These are phyloP conservation scores for Trypanosoma brucei DNA, from an alignment of 208 protist species.

Conservation along the genomic window DNA sequence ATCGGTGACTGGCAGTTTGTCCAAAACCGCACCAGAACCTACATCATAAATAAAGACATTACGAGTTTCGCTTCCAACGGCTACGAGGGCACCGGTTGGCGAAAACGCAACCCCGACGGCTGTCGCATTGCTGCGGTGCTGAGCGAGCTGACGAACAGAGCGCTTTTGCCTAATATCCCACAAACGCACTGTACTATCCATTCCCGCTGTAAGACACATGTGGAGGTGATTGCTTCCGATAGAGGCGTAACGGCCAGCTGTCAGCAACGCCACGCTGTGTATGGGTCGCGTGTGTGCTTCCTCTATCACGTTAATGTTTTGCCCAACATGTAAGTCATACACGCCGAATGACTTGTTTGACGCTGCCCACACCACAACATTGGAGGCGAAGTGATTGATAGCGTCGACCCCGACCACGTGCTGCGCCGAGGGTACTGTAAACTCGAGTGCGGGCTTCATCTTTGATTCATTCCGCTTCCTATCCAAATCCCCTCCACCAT, in stretches of 20 bases:
- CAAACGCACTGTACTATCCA: constrained; percentile 61
- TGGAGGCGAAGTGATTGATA: constrained; percentile 78
- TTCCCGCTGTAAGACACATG: constrained; percentile 58
- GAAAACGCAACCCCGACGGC: constrained; percentile 57
- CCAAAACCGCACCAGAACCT: constrained; percentile 30
- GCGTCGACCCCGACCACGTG: constrained; percentile 46
- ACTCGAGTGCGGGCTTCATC: constrained; percentile 20
- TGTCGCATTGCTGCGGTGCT: constrained; percentile 67
- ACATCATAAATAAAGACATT: constrained; percentile 69
- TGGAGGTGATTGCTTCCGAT: constrained; percentile 29
- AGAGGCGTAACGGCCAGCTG: constrained; percentile 41
- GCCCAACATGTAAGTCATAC: constrained; percentile 49
- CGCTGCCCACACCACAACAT: constrained; percentile 53
- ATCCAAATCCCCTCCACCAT: constrained; percentile 19
- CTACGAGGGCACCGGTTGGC: constrained; percentile 45
- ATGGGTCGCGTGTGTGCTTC: constrained; percentile 65
- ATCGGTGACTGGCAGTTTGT: constrained; percentile 30
- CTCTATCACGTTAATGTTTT: constrained; percentile 28
- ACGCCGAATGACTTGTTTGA: constrained; percentile 69
- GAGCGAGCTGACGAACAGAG: constrained; percentile 56
- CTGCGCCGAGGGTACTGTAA: constrained; percentile 33
- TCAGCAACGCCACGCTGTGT: constrained; percentile 55
- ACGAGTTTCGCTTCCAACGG: constrained; percentile 73
- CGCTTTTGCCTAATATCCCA: constrained; percentile 65
- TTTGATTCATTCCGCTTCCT: constrained; percentile 25